Evolutionary conservation across 208 protist species (phyloP), one percentile per base, ranked within the genome.

Genomic region (Trypanosoma platydactyli): DNA sequence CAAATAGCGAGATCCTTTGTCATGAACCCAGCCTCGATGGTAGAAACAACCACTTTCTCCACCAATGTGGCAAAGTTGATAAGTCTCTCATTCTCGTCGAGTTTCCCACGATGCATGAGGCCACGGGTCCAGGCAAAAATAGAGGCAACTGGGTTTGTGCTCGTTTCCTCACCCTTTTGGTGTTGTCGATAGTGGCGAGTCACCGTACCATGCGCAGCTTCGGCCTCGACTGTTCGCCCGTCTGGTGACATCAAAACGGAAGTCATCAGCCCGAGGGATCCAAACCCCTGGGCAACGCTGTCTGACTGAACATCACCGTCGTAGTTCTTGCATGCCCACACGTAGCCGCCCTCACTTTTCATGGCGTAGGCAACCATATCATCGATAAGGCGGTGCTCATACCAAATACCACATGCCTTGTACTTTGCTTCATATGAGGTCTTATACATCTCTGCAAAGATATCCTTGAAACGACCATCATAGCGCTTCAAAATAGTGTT

Each of bases 321-420:
- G 81, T 99, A 99, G 88, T 99, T 99, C 84, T 99, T 99, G 83
- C 97, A 99, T 9, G 98, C 98, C 97, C 97, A 99, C 40, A 99
- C 94, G 65, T 98, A 98, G 33, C 96, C 93, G 49, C 93, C 93
- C 46, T 84, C 66, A 58, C 86, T 83, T 78, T 97, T 98, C 27
- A 98, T 82, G 72, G 89, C 84, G 75, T 98, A 91, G 42, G 98
- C 98, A 41, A 99, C 98, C 84, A 98, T 94, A 77, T 99, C 97
- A 75, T 99, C 98, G 49, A 99, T 99, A 12, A 99, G 91, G 55
- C 97, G 91, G 71, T 99, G 98, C 64, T 98, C 92, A 68, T 96
- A 97, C 76, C 79, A 85, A 55, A 96, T 94, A 15, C 70, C 76
- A 9, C 3, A 0, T 1, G 64, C 69, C 29, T 91, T 77, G 44